Evolutionary conservation across 2,329 filamentous ascomycete species (phyloP).

Genomic region (Ophiocordyceps camponoti-leonardi): DNA sequence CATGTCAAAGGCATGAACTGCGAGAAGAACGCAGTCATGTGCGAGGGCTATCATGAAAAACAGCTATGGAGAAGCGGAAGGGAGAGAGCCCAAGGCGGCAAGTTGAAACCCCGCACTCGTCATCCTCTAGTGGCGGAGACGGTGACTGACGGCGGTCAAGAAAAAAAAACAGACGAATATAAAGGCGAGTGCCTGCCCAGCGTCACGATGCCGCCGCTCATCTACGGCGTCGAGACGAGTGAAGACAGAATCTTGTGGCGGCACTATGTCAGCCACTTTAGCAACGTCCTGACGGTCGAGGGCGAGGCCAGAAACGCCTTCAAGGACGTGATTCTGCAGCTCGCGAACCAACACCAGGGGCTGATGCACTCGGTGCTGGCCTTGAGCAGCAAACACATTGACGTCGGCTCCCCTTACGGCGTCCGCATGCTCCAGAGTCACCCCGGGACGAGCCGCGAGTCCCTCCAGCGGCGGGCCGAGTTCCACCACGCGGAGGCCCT

Average conservation of each 20-base stretch:
- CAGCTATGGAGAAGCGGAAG: slow-evolving; percentile 77
- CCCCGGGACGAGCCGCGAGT: slow-evolving; percentile 25
- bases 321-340: slow-evolving; percentile 65
- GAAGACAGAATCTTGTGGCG: slow-evolving; percentile 69
- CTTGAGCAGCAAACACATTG: slow-evolving; percentile 62
- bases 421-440: slow-evolving; percentile 32
- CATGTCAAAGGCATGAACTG: slow-evolving; percentile 58
- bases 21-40: slow-evolving; percentile 83
- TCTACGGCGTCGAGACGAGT: slow-evolving; percentile 64
- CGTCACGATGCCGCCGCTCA: slow-evolving; percentile 47
- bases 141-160: slow-evolving; percentile 2
- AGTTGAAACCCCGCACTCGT: slow-evolving; percentile 6
- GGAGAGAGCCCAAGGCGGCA: slow-evolving; percentile 55
- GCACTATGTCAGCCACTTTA: slow-evolving; percentile 67
- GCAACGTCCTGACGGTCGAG: slow-evolving; percentile 66
- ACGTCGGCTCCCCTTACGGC: slow-evolving; percentile 40
- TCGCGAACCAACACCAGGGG: slow-evolving; percentile 63
- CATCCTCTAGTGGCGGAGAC: background rate
- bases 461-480: slow-evolving; percentile 31
- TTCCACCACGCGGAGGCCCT: slow-evolving; percentile 39
- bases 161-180: slow-evolving; percentile 24
- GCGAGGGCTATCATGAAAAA: slow-evolving; percentile 77
- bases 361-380: slow-evolving; percentile 85
- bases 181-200: slow-evolving; percentile 30
- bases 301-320: slow-evolving; percentile 72